Base-by-base conservation (phyloP, 352 stramenopile genomes). In the Globisporangium cystogenes region DNA sequence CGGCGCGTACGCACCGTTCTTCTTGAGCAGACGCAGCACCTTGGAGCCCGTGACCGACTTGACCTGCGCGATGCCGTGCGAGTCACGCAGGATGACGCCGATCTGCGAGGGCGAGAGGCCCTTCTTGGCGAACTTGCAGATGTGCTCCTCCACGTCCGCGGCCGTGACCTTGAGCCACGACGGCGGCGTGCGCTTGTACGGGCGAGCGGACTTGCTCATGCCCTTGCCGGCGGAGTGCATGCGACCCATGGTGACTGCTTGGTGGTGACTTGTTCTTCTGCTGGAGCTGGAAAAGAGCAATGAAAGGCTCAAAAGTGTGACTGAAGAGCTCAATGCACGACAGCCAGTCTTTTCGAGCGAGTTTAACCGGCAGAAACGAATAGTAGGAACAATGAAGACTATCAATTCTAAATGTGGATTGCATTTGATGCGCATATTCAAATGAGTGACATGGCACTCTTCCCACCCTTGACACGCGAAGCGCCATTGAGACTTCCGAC, bases 111-210 rank as follows among this genome's bases (percentile, higher is more conserved):
- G 84, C 45, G 86, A 94, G 20, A 99, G 80, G 73, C 97, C 96
- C 87, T 99, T 99, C 90, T 99, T 99, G 69, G 97, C 96, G 59
- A 99, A 96, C 83, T 99, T 99, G 96, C 96, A 99, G 53, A 99
- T 97, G 63, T 99, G 95, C 54, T 99, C 95, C 70, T 99, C 96
- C 27, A 99, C 96, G 69, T 99, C 96, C 52, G 91, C 77, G 36
- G 94, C 36, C 51, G 93, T 95, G 62, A 98, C 87, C 85, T 99
- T 99, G 57, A 98, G 85, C 97, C 97, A 99, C 64, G 95, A 98
- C 47, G 97, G 96, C 55, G 97, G 95, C 64, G 95, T 96, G 74
- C 97, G 93, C 86, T 99, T 99, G 96, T 99, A 99, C 57, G 97
- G 97, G 65, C 90, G 86, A 79, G 97, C 96, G 69, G 95, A 99